Evolutionary conservation across 495 filamentous ascomycete species (phyloP), one percentile per base, ranked within the genome.

Genomic region (Trichoderma asperelloides): DNA sequence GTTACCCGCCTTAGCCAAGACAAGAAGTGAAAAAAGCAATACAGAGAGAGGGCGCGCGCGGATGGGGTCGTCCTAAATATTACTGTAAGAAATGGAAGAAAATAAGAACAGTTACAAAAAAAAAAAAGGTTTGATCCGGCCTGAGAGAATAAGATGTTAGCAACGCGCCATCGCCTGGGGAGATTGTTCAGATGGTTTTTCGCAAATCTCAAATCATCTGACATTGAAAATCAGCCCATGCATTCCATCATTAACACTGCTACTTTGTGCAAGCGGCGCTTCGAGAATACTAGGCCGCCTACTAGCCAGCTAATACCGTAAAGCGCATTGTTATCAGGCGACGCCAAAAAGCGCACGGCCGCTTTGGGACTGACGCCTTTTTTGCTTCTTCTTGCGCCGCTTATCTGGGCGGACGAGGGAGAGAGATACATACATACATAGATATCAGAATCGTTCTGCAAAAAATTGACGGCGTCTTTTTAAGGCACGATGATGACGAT

Each of bases 161-260:
- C 16, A 3, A 11, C 30, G 55, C 55, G 55, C 55, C 13, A 60
- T 51, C 23, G 47, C 47, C 21, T 51, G 41, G 12, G 9, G 18
- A 23, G 9, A 23, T 23, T 23, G n/a, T 51, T 18, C 18, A 11
- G 6, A 23, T 51, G 16, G 18, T 21, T n/a, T 21, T 28, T 13
- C 23, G 25, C 55, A 13, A 15, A 2, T 18, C 27, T 60, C 55
- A 30, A 60, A 2, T 25, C 55, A 60, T 60, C 12, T 60, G 55
- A 60, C 55, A 60, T 27, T 13, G 55, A 60, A 60, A 21, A 60
- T 60, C 55, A 60, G 55, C 55, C 55, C 55, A 60, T 7, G 55
- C 25, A 60, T 30, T 21, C 49, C 49, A 55, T 23, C 49, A n/a
- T 9, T 49, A 49, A n/a, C n/a, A n/a, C n/a, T n/a, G n/a, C n/a